These are phyloP conservation scores for Fusarium agapanthi DNA, from an alignment of 2,329 filamentous ascomycete genomes.

Conservation along the genomic window DNA sequence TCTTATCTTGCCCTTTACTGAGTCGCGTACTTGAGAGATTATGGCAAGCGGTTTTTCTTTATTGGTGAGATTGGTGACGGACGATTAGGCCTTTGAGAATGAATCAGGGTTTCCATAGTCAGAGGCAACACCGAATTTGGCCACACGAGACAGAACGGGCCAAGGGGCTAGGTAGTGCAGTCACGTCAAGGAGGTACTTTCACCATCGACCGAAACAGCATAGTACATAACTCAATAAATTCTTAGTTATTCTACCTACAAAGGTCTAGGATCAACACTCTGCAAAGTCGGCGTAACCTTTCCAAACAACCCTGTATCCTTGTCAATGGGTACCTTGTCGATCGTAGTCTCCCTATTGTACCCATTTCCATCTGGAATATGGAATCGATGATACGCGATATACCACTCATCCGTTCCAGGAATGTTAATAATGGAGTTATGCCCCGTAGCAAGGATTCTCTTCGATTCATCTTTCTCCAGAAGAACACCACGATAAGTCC, in stretches of 20 bases:
- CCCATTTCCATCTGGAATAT: slow-evolving; percentile 55
- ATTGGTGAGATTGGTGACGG: too few relatives aligned
- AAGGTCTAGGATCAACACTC: slow-evolving; percentile 12
- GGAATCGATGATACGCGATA: slow-evolving; percentile 59
- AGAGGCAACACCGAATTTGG: neutral
- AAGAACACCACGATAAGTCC: slow-evolving; percentile 55
- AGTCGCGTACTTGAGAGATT: rapidly evolving
- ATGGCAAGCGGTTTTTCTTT: too few relatives aligned
- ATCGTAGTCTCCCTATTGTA: slow-evolving; percentile 55
- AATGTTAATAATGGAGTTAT: slow-evolving; percentile 56
- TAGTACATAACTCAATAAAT: rapidly evolving
- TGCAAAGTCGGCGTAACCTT: slow-evolving; percentile 44
- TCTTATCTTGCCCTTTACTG: too few relatives aligned
- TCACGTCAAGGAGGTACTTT: too few relatives aligned
- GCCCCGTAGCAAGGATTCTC: slow-evolving; percentile 57
- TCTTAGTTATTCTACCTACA: neutral
- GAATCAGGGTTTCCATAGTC: neutral
- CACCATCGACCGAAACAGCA: rapidly evolving
- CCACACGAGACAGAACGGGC: rapidly evolving
- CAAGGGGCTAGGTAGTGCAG: neutral
- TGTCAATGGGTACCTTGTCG: slow-evolving; percentile 51
- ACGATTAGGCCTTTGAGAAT: too few relatives aligned
- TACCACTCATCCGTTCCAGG: slow-evolving; percentile 60
- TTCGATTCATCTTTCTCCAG: slow-evolving; percentile 52
- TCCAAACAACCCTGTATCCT: slow-evolving; percentile 49